These are phyloP conservation scores for Auxenochlorella pyrenoidosa DNA, from an alignment of 139 green algal species.

Conservation along the genomic window DNA sequence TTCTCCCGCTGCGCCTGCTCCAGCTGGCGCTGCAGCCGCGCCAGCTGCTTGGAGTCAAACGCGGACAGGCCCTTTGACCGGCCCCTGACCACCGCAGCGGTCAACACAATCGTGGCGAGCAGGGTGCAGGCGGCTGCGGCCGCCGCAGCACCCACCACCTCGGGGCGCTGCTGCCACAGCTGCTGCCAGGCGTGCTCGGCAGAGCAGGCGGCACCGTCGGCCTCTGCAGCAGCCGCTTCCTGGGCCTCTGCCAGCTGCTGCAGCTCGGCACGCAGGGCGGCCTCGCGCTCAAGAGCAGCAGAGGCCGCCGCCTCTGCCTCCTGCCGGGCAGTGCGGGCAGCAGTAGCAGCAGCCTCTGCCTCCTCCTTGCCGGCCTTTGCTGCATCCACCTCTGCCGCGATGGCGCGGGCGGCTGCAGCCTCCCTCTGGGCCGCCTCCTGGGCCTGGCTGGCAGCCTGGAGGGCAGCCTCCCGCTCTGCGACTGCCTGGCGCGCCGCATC, in stretches of 20 bases:
- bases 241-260: neutral
- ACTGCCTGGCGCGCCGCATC: neutral
- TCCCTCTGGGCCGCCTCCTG: neutral
- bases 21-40: conserved; percentile 23
- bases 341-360: neutral
- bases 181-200: conserved; percentile 3
- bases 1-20: neutral
- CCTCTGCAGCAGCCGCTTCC: neutral
- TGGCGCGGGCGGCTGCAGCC: neutral
- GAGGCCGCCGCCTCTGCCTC: neutral
- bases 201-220: neutral
- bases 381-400: neutral
- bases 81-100: neutral
- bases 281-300: neutral
- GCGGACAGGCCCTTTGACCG: neutral
- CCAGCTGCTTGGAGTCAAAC: conserved; percentile 3
- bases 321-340: neutral
- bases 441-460: neutral
- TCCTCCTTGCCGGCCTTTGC: neutral
- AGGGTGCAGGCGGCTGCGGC: neutral
- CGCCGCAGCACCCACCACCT: neutral
- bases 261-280: neutral
- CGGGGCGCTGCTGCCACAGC: conserved; percentile 15
- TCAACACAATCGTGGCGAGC: neutral
- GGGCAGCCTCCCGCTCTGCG: neutral